Evolutionary conservation across 1,139 yeast genomes (phyloP).

Genomic region (Waltiozyma sp.): DNA sequence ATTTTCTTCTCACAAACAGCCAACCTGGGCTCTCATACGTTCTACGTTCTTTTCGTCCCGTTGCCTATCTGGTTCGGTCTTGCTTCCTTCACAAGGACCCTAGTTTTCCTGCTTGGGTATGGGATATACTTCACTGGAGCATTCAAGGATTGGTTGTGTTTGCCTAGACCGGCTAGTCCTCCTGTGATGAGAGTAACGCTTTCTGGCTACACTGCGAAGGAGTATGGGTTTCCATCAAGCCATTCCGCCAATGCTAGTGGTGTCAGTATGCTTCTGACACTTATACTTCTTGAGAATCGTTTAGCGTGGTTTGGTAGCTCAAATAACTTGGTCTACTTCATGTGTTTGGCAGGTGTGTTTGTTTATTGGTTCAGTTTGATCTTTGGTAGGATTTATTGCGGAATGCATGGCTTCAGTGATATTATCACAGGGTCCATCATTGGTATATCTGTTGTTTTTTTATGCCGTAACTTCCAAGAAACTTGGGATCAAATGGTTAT

Average conservation of each 20-base stretch:
- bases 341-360: not conserved
- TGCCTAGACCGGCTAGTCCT: conserved; percentile 89
- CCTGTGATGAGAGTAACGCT: conserved; percentile 85
- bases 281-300: conserved; percentile 5
- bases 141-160: conserved; percentile 73
- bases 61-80: conserved; percentile 79
- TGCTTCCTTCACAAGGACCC: conserved; percentile 47
- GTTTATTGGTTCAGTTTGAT: conserved; percentile 58
- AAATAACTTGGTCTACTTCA: not conserved
- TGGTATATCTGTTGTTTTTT: conserved; percentile 40
- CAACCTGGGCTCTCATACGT: conserved; percentile 84
- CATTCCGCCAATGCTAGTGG: conserved; percentile 91
- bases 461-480: conserved; percentile 29
- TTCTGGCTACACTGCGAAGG: conserved; percentile 81
- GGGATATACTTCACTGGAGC: conserved; percentile 78
- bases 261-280: conserved; percentile 41
- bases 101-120: conserved; percentile 68
- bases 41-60: conserved; percentile 83
- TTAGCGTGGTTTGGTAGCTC: conserved; percentile 3
- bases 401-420: conserved; percentile 94
- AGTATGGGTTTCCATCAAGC: conserved; percentile 90
- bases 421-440: conserved; percentile 52
- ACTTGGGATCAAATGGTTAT: conserved; percentile 18
- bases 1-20: conserved; percentile 83
- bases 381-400: conserved; percentile 82